Conservation (phyloP, 495 filamentous ascomycete species). For the Letharia columbiana region DNA sequence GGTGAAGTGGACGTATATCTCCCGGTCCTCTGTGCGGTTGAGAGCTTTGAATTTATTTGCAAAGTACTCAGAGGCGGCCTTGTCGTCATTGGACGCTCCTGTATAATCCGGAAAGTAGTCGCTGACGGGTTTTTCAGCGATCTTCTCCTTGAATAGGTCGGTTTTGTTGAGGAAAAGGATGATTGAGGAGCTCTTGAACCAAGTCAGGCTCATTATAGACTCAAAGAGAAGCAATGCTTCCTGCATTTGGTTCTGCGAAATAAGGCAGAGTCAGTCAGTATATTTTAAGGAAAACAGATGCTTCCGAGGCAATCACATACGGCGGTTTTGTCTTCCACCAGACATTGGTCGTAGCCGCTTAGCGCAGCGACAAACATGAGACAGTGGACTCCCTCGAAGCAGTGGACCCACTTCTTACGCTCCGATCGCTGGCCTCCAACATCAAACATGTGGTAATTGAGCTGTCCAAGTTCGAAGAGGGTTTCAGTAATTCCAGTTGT, state of each 20-base stretch:
- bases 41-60: conserved; percentile 81
- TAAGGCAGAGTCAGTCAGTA: conserved; percentile 1
- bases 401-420: conserved; percentile 99
- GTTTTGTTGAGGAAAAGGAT: conserved; percentile 99
- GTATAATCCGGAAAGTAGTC: conserved; percentile 92
- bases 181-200: conserved; percentile 93
- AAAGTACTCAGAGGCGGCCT: conserved; percentile 71
- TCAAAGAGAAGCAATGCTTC: conserved; percentile 98
- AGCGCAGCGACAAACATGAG: conserved; percentile 92
- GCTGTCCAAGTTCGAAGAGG: conserved; percentile 83
- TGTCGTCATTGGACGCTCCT: conserved; percentile 46
- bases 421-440: conserved; percentile 96
- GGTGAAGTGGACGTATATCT: conserved; percentile 89
- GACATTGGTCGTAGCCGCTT: conserved; percentile 92
- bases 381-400: conserved; percentile 94
- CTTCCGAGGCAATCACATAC: conserved; percentile 44
- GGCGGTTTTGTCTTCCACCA: conserved; percentile 95
- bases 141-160: conserved; percentile 91
- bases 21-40: conserved; percentile 75
- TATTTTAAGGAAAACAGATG: background rate
- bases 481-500: conserved; percentile 98
- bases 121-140: conserved; percentile 68
- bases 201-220: conserved; percentile 92
- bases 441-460: conserved; percentile 99
- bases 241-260: conserved; percentile 95